Evolutionary conservation across 2,329 filamentous ascomycete genomes (phyloP).

Genomic region (Eutypa lata): DNA sequence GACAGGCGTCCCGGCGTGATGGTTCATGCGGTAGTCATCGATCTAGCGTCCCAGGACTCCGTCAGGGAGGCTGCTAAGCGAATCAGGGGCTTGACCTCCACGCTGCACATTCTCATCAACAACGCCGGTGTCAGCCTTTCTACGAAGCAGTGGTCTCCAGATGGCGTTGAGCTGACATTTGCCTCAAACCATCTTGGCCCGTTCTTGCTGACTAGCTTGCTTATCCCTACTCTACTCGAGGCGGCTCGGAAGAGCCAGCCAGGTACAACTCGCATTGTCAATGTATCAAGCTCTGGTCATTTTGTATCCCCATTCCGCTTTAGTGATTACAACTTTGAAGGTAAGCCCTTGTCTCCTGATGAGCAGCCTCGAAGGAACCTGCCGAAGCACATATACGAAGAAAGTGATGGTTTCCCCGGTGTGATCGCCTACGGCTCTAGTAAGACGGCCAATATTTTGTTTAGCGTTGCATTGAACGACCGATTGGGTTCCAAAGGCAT

Average conservation of each 20-base stretch:
- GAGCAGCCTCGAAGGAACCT: constrained; percentile 12
- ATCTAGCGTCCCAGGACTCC: constrained; percentile 28
- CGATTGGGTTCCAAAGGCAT: constrained; percentile 10
- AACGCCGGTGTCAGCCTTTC: constrained; percentile 37
- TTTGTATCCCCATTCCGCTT: constrained; percentile 27
- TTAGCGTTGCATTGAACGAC: constrained; percentile 11
- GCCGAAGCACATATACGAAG: constrained; percentile 7
- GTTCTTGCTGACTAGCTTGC: constrained; percentile 37
- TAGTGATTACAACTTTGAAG: constrained; percentile 30
- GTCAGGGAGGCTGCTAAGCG: constrained; percentile 29
- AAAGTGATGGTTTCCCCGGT: constrained; percentile 13
- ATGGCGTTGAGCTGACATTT: constrained; percentile 36
- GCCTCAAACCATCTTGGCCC: constrained; percentile 35
- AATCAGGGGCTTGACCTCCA: constrained; percentile 25
- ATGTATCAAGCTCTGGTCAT: constrained; percentile 11
- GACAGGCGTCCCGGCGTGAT: constrained; percentile 4
- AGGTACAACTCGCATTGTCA: constrained; percentile 10
- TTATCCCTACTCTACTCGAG: constrained; percentile 29
- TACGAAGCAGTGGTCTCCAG: constrained; percentile 18
- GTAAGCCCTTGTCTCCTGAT: constrained; percentile 4
- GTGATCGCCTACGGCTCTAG: constrained; percentile 14
- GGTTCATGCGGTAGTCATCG: constrained; percentile 26
- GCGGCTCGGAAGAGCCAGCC: constrained; percentile 5
- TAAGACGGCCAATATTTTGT: constrained; percentile 10
- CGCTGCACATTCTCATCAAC: constrained; percentile 38